These are phyloP conservation scores for Corylus avellana DNA, from an alignment of 306 rosid species.

Conservation along the genomic window DNA sequence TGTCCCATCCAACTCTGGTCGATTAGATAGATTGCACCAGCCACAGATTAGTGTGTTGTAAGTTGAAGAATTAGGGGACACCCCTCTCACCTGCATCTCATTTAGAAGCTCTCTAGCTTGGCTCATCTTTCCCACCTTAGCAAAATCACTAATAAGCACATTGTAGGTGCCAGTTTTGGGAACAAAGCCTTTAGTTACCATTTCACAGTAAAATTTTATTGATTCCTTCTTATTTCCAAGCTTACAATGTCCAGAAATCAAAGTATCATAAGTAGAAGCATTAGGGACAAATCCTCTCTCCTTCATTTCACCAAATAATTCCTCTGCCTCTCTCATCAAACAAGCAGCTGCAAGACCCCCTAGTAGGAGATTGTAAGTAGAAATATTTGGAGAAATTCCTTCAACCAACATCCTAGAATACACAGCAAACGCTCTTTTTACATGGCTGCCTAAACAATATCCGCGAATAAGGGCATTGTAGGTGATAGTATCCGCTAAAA, in stretches of 20 bases:
- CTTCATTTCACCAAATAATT: constrained; percentile 62
- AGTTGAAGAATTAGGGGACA: constrained; percentile 74
- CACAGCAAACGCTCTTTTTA: constrained; percentile 58
- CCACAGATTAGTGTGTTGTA: constrained; percentile 80
- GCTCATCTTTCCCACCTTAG: constrained; percentile 77
- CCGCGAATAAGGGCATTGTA: constrained; percentile 79
- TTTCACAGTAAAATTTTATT: constrained; percentile 72
- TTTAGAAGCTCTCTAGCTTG: constrained; percentile 89
- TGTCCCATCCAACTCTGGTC: constrained; percentile 59
- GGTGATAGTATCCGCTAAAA: constrained; percentile 58
- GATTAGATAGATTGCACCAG: constrained; percentile 69
- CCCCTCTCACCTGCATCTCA: constrained; percentile 77
- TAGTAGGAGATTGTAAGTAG: constrained; percentile 68
- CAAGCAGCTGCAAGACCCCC: constrained; percentile 67
- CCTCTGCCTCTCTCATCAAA: constrained; percentile 64
- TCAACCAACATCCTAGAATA: constrained; percentile 58
- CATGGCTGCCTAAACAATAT: constrained; percentile 63
- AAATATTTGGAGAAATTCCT: constrained; percentile 70
- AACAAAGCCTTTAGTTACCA: constrained; percentile 75
- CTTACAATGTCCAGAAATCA: constrained; percentile 78
- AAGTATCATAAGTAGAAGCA: constrained; percentile 70
- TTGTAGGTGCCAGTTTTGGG: constrained; percentile 78
- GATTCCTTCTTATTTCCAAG: constrained; percentile 66
- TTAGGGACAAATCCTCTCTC: constrained; percentile 63
- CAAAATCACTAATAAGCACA: constrained; percentile 77